Evolutionary conservation across 2,329 filamentous ascomycete genomes (phyloP).

Genomic region (Phialemonium atrogriseum): DNA sequence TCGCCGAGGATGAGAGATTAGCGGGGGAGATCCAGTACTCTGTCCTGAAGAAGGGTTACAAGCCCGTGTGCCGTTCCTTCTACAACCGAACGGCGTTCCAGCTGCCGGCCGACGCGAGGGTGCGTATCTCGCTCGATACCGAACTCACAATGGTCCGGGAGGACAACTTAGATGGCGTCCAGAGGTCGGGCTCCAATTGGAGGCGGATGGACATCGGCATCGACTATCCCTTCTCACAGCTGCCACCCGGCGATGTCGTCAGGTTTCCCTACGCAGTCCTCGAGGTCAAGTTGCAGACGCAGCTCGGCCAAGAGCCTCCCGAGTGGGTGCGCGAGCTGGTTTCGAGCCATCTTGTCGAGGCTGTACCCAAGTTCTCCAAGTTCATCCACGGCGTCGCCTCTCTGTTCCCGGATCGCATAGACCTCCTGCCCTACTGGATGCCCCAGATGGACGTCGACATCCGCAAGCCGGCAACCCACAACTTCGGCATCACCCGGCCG

Average conservation of each 20-base stretch:
- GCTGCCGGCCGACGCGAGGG: constrained; percentile 88
- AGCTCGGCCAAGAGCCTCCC: constrained; percentile 87
- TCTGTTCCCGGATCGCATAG: constrained; percentile 78
- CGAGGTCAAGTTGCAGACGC: constrained; percentile 96
- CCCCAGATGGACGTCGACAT: constrained; percentile 98
- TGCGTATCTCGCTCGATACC: constrained; percentile 93
- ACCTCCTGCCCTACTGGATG: constrained; percentile 93
- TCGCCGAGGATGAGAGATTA: constrained; percentile 82
- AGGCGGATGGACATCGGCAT: constrained; percentile 95
- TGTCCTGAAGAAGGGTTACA: constrained; percentile 75
- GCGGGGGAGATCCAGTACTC: constrained; percentile 92
- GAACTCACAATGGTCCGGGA: constrained; percentile 93
- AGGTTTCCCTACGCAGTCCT: constrained; percentile 93
- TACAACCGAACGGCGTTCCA: constrained; percentile 98
- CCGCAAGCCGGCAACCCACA: constrained; percentile 79
- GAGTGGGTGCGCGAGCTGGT: constrained; percentile 95
- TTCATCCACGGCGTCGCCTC: constrained; percentile 94
- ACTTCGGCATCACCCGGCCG: constrained; percentile 83
- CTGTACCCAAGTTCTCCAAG: constrained; percentile 98
- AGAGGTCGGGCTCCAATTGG: constrained; percentile 81
- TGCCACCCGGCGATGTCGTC: constrained; percentile 76
- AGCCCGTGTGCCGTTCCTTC: constrained; percentile 88
- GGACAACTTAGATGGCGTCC: constrained; percentile 80
- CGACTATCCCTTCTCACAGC: constrained; percentile 86
- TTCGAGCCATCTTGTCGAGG: constrained; percentile 88